Evolutionary conservation across 1,284 basidiomycete species (phyloP), one percentile per base, ranked within the genome.

Genomic region (Leccinum colubrinum): DNA sequence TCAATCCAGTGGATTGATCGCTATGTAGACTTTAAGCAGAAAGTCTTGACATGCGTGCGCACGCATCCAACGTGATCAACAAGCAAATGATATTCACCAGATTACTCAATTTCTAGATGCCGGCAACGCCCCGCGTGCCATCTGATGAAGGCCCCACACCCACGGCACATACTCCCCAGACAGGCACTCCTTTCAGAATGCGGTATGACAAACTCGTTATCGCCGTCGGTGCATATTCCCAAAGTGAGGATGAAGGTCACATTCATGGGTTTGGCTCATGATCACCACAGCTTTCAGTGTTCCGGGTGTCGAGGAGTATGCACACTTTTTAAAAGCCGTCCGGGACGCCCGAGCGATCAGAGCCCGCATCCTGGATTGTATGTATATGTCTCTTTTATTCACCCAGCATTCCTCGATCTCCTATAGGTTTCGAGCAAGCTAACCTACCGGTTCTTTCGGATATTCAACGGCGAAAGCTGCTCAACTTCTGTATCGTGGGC

Each of bases 401-500:
- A 30, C 59, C 57, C 9, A 63, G 22, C 43, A 41, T 22, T 27
- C 41, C 58, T 64, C 30, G 55, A 39, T 50, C 22, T 43, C 15
- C 5, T 27, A 1, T 66, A 86, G 85, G 87, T 71, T 91, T 95
- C 64, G 93, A 95, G 69, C 86, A 91, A 70, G 92, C 93, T 1
- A 86, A 85, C 61, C 86, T 90, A 67, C 91, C 92, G 1, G 81
- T 78, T 1, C 72, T 90, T 22, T 85, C 86, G 2, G 87, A 91
- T 64, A 74, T 82, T 20, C 83, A 93, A 67, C 82, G 88, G 55
- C 74, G 83, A 54, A 85, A 86, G 60, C 75, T 95, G 5, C 81
- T 95, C 14, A 86, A 90, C 66, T 94, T 94, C 72, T 88, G 87
- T 64, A 86, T 95, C 60, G 92, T 95, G 56, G 92, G 92, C 75